Evolutionary conservation across 1,139 yeast species (phyloP), one percentile per base, ranked within the genome.

Genomic region (Debaryomyces udenii): DNA sequence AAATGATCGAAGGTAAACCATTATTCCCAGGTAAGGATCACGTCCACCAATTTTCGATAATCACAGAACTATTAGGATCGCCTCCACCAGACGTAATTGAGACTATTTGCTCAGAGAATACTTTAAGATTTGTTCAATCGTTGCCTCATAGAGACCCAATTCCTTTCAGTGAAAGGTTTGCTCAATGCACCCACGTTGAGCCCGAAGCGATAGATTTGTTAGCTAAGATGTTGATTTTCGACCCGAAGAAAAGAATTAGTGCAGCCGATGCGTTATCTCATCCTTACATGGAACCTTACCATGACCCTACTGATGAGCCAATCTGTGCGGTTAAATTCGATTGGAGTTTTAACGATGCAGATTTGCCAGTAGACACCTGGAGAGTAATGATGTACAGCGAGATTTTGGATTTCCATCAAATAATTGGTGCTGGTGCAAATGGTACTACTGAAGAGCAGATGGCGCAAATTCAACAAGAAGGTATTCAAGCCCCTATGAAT

Each of bases 381-480:
- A 83, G 96, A 68, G 96, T 91, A 22, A 93, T 93, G 99, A 93
- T 93, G 96, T 93, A 93, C 66, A 86, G 96, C 39, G 99, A 93
- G 67, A 93, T 93, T 48, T 74, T 93, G 51, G 98, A 91, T 63
- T 93, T 91, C 76, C 99, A 93, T 67, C 89, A 86, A 59, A 83
- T 81, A 41, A 87, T 80, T 38, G 74, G 73, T 23, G 55, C 47
- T 35, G 47, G 47, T 9, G 39, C 45, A 26, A 37, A 28, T 24
- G 44, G 45, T 6, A 45, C 53, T 3, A 62, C 57, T 40, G 61
- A 54, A 38, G 65, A 61, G 18, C 63, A 62, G 39, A 43, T 63
- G 38, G 57, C 62, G 30, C 65, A 64, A 39, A 57, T 62, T 37
- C 65, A 62, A 43, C 65, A 62, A 40, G 64, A 61, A 39, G 66